Percentiles rank a stretch among this genome's conserved stretches.
phyloP scores from a whole-genome alignment of 352 stramenopile species.

The Globisporangium okanoganense region DNA sequence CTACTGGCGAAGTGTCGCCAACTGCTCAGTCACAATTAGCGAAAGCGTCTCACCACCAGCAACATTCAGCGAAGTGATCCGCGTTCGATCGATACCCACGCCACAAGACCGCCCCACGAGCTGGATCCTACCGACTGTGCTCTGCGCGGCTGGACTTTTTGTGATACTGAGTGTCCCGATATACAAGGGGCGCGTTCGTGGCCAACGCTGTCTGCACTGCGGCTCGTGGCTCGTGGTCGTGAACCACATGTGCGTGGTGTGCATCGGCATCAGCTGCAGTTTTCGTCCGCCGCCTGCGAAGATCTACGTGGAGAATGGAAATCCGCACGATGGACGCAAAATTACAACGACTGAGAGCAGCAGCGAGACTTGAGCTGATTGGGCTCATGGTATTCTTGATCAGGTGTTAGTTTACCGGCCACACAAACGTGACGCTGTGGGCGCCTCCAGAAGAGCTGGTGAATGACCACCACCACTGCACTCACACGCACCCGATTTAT shows the following conservation, averaged over 20 bases:
- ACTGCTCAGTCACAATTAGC: slow-evolving; percentile 54
- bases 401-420: not conserved
- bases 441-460: not conserved
- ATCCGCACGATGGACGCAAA: slow-evolving; percentile 20
- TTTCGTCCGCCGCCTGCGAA: slow-evolving; percentile 46
- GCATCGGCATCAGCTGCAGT: slow-evolving; percentile 54
- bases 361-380: slow-evolving; percentile 4
- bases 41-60: slow-evolving; percentile 35
- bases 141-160: slow-evolving; percentile 14
- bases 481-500: slow-evolving; percentile 2
- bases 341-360: slow-evolving; percentile 8
- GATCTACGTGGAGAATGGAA: slow-evolving; percentile 46
- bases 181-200: slow-evolving; percentile 43
- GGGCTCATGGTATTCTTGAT: not conserved
- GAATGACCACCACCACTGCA: not conserved
- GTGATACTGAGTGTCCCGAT: slow-evolving; percentile 36
- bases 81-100: slow-evolving; percentile 47
- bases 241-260: slow-evolving; percentile 43
- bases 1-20: slow-evolving; percentile 70
- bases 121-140: slow-evolving; percentile 36
- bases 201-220: slow-evolving; percentile 58
- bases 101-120: slow-evolving; percentile 16
- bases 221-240: slow-evolving; percentile 65
- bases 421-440: slow-evolving; percentile 4
- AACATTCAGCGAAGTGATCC: slow-evolving; percentile 54